phyloP scores from a whole-genome alignment of 108 stramenopile genomes.

The Nannochloropsis oceanica region DNA sequence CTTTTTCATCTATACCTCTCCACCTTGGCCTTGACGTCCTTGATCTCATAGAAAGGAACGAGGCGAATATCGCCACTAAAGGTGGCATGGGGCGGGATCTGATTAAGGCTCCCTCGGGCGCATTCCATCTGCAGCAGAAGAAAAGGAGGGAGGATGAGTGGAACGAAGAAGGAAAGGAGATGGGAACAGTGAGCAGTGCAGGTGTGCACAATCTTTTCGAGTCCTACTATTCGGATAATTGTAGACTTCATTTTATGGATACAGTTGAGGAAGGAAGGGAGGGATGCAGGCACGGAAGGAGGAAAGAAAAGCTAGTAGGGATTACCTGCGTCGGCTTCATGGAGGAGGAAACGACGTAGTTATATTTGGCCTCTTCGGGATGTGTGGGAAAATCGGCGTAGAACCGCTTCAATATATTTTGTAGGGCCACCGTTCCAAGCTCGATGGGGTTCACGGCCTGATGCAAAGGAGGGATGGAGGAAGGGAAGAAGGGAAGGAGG shows the following conservation, averaged over 20 bases:
- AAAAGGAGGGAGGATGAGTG: neutral
- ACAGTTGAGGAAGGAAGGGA: neutral
- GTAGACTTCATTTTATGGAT: neutral
- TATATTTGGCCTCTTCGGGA: slow-evolving; percentile 34
- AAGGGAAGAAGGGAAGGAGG: neutral
- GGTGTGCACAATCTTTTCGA: neutral
- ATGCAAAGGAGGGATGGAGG: neutral
- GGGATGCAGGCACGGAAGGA: neutral
- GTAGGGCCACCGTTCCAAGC: slow-evolving; percentile 33
- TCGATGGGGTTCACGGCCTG: slow-evolving; percentile 46
- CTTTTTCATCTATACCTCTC: neutral
- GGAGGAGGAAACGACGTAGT: slow-evolving; percentile 44
- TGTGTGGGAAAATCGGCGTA: slow-evolving; percentile 44
- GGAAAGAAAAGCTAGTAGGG: neutral
- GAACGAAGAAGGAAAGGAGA: neutral
- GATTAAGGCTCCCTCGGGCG: slow-evolving; percentile 44
- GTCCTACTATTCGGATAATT: neutral
- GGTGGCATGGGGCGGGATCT: slow-evolving; percentile 43
- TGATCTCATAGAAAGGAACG: slow-evolving; percentile 45
- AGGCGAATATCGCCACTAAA: slow-evolving; percentile 45
- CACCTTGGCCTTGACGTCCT: slow-evolving; percentile 11
- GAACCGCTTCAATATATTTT: slow-evolving; percentile 16
- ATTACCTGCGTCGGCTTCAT: slow-evolving; percentile 48
- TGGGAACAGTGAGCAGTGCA: neutral
- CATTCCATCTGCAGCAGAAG: slow-evolving; percentile 17